Evolutionary conservation across 129 eudicot genomes (phyloP), one percentile per base, ranked within the genome.

Genomic region (Flaveria brownii): DNA sequence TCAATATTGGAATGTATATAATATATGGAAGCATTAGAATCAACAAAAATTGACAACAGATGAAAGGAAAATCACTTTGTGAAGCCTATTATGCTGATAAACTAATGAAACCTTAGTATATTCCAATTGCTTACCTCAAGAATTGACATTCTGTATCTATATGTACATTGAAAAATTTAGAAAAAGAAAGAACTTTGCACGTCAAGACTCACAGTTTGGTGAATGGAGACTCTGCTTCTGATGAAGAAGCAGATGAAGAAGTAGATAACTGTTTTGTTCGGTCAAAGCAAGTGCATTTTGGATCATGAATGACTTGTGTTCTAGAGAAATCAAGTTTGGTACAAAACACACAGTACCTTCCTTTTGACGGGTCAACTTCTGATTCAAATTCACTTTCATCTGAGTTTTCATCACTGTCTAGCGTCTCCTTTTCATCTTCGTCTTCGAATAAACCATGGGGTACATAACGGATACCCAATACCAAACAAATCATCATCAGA

Each of bases 331-430:
- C 97, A 46, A 92, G 73, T 77, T 89, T 92, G 28, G 93, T 85
- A 80, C 97, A 92, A 22, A 85, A 86, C 68, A 92, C 89, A 77
- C 97, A 92, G 18, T 83, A 92, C 82, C 88, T 82, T 71, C 97
- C 96, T 13, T 62, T 52, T 22, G 78, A 68, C 9, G 39, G 25
- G 36, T 67, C 66, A 18, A 64, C 81, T 66, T 84, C 88, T 43
- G 70, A 68, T 52, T 72, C 79, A 12, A 70, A 70, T 52, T 80
- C 90, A 25, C 81, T 76, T 18, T 79, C 89, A 16, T 85, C 91
- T 3, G 71, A 82, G 54, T 75, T 77, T 8, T 81, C 91, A 2
- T 72, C 82, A 12, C 75, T 71, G 42, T 80, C 71, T 2, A 72
- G 42, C 14, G 64, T 33, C 45, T 83, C 88, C 25, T 81, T 83